A percentile compares a stretch with the other conserved stretches of the same genome.
Conservation (phyloP, 116 monocot species). For the Zostera marina region DNA sequence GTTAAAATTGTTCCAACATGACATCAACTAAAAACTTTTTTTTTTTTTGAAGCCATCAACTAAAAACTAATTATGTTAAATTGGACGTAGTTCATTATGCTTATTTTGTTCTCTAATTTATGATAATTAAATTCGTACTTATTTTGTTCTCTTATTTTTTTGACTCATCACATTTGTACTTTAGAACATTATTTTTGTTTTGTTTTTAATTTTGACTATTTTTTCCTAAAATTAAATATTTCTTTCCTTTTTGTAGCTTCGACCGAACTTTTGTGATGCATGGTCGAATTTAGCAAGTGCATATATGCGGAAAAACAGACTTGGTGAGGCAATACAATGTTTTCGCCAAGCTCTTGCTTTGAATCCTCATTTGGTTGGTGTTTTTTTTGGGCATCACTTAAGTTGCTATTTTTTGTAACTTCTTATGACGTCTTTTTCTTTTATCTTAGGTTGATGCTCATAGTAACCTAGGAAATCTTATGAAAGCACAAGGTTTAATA, state of each 20-base stretch:
- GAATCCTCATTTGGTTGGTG: conserved; percentile 63
- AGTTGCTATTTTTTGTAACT: neutral
- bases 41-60: no score
- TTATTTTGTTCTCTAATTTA: no score
- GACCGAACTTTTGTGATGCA: conserved; percentile 83
- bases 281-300: conserved; percentile 97
- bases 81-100: no score
- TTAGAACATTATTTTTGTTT: neutral
- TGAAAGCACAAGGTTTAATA: conserved; percentile 83
- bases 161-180: neutral
- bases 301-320: conserved; percentile 75
- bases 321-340: conserved; percentile 78
- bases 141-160: neutral
- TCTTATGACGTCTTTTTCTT: neutral
- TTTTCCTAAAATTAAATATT: neutral
- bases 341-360: conserved; percentile 86
- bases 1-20: no score
- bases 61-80: no score
- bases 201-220: neutral
- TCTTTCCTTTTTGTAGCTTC: conserved; percentile 32
- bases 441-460: conserved; percentile 83
- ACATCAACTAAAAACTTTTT: no score
- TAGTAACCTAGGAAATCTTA: conserved; percentile 85
- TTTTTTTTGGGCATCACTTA: conserved; percentile 1
- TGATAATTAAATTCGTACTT: no score